A percentile compares a stretch with the other conserved stretches of the same genome.
phyloP scores from a whole-genome alignment of 768 basidiomycete genomes.

The Lepiota brunneoincarnata region DNA sequence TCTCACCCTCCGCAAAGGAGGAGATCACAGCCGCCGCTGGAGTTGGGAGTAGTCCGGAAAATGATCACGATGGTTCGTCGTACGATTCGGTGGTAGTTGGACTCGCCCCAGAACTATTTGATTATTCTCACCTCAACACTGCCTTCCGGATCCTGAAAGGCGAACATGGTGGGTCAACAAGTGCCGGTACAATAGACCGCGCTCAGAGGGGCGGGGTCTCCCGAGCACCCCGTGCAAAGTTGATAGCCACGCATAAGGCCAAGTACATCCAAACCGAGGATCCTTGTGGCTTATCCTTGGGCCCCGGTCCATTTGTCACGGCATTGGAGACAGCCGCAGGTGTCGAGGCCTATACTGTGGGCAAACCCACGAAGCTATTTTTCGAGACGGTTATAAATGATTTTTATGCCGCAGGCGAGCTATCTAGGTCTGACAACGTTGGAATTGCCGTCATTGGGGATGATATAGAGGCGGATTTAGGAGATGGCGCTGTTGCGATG shows the following conservation, averaged over 20 bases:
- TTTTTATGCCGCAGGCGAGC: slow-evolving; percentile 19
- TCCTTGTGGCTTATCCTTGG: slow-evolving; percentile 54
- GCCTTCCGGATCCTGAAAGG: slow-evolving; percentile 64
- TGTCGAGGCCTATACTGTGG: slow-evolving; percentile 49
- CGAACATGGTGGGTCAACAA: slow-evolving; percentile 23
- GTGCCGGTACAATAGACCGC: neutral
- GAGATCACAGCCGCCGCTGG: slow-evolving; percentile 32
- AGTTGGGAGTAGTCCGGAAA: neutral
- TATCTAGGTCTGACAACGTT: slow-evolving; percentile 17
- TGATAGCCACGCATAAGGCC: slow-evolving; percentile 62
- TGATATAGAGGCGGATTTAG: slow-evolving; percentile 63
- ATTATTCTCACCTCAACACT: slow-evolving; percentile 55
- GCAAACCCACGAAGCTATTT: slow-evolving; percentile 60
- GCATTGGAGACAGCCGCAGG: slow-evolving; percentile 58
- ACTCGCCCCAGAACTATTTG: slow-evolving; percentile 47
- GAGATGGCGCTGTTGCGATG: slow-evolving; percentile 57
- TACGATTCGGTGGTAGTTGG: slow-evolving; percentile 68
- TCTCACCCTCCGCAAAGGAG: slow-evolving; percentile 46
- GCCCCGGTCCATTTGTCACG: slow-evolving; percentile 68
- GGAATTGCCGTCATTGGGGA: slow-evolving; percentile 61
- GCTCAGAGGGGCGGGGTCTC: slow-evolving; percentile 3
- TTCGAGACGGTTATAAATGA: slow-evolving; percentile 55
- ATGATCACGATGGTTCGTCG: slow-evolving; percentile 12
- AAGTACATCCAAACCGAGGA: slow-evolving; percentile 45
- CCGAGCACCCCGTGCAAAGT: slow-evolving; percentile 18